phyloP scores from a whole-genome alignment of 495 filamentous ascomycete genomes.

The Bathelium albidoporum region DNA sequence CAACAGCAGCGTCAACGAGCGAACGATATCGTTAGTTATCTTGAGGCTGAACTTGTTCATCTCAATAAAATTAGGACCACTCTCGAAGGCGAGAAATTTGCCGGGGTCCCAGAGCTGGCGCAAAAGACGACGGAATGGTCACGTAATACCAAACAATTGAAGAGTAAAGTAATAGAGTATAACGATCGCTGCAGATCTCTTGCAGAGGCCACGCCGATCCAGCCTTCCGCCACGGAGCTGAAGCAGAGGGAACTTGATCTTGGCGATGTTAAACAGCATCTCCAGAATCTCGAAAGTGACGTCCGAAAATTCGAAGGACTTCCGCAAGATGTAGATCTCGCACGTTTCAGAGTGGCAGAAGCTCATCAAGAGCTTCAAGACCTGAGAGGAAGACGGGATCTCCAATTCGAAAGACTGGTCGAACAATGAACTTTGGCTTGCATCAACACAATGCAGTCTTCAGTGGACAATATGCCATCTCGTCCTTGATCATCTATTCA shows the following conservation, averaged over 20 bases:
- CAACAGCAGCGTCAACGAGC: slow-evolving; percentile 5
- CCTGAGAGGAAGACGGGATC: not conserved
- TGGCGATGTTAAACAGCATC: not conserved
- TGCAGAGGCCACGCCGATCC: not conserved
- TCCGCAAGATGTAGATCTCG: not conserved
- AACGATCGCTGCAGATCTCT: slow-evolving; percentile 30
- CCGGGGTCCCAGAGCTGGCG: slow-evolving; percentile 40
- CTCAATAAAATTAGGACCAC: slow-evolving; percentile 29
- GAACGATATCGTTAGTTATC: slow-evolving; percentile 7
- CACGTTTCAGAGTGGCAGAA: not conserved
- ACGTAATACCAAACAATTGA: slow-evolving; percentile 47
- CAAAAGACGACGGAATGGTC: slow-evolving; percentile 53
- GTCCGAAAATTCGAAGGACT: not conserved
- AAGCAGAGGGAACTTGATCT: not conserved
- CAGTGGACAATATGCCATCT: not conserved
- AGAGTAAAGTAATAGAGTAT: slow-evolving; percentile 49
- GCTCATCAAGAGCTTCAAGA: not conserved
- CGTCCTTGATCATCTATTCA: not conserved
- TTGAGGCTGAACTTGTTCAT: slow-evolving; percentile 10
- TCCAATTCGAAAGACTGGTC: not conserved
- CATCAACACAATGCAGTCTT: not conserved
- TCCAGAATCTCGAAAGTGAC: not conserved
- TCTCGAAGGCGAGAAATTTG: slow-evolving; percentile 35
- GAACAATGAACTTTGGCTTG: not conserved
- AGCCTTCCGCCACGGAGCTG: not conserved